These are phyloP conservation scores for Hysterium pulicare DNA, from an alignment of 2,329 filamentous ascomycete genomes.

Conservation along the genomic window DNA sequence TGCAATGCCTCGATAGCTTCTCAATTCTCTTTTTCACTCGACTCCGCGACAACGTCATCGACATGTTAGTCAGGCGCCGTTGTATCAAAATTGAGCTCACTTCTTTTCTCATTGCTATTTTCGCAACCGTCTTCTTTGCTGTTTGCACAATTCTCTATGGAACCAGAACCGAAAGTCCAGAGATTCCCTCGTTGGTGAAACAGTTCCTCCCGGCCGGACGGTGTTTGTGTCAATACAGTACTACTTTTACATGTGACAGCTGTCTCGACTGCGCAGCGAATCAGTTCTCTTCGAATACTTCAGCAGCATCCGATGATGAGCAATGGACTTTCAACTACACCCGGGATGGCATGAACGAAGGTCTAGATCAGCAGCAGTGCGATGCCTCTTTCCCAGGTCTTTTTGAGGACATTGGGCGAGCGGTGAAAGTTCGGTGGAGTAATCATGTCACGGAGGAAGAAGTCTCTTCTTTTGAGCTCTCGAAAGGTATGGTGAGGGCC, in stretches of 20 bases:
- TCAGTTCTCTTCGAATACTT: no score
- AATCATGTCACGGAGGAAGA: constrained; percentile 25
- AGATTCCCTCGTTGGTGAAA: constrained; percentile 27
- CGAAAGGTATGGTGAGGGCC: constrained; percentile 32
- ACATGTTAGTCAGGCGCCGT: no score
- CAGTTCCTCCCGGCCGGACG: constrained; percentile 31
- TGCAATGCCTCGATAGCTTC: no score
- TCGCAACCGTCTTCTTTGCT: no score
- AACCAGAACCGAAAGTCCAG: constrained; percentile 26
- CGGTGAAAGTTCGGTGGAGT: constrained; percentile 19
- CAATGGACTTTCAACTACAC: constrained; percentile 28
- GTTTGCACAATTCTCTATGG: no score
- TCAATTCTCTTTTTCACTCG: no score
- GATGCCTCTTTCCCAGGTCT: constrained; percentile 28
- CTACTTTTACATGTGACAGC: constrained; percentile 28
- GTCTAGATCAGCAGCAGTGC: constrained; percentile 28
- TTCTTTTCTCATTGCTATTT: no score
- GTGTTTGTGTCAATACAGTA: constrained; percentile 31
- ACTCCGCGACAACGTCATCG: no score
- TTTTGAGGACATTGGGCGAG: constrained; percentile 29
- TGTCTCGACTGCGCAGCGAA: constrained; percentile 29
- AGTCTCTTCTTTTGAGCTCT: constrained; percentile 24
- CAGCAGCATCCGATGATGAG: no score
- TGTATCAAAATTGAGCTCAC: no score
- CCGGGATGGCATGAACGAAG: constrained; percentile 28